Evolutionary conservation across 2,329 filamentous ascomycete species (phyloP), one percentile per base, ranked within the genome.

Genomic region (Fusarium kyushuense): DNA sequence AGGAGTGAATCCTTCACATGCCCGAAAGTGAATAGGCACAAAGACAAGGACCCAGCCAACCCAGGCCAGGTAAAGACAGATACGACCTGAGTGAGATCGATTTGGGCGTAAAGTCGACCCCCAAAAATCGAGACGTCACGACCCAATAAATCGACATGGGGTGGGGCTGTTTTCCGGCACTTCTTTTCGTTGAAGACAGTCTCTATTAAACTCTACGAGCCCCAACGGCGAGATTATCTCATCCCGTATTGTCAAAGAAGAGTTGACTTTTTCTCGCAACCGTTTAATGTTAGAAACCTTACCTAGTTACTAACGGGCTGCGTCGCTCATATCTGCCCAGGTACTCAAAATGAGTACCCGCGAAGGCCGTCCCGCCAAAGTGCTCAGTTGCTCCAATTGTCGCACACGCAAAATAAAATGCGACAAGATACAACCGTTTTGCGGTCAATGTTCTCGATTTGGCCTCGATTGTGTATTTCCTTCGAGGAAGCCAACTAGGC

Each of bases 381-480:
- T 79, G n/a, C 74, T 84, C 46, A 83, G 81, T 36, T 91, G 89
- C 72, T 81, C 87, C 7, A 81, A 83, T n/a, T 92, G 89, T 70
- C 87, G 89, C 61, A 84, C 86, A 64, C 84, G 87, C 64, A 90
- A 90, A 73, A 80, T 89, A 43, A 88, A 86, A 68, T 90, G 88
- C 76, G 83, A 87, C 72, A 84, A 86, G 65, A 78, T 80, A 35
- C 80, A 83, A 62, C 88, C 87, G 7, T 45, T 63, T 27, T 90
- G 88, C 73, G 75, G 77, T 9, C 83, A 85, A 57, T 89, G 87
- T 72, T 71, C 81, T 23, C 83, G 81, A 49, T 79, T 80, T 36
- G 75, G 78, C 10, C 77, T 79, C 11, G 81, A 85, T 46, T 90
- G 84, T 70, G 70, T 81, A 36, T 83, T 82, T 54, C 82, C 82